These are phyloP conservation scores for Nothophoma quercina DNA, from an alignment of 2,329 filamentous ascomycete genomes.

Conservation along the genomic window DNA sequence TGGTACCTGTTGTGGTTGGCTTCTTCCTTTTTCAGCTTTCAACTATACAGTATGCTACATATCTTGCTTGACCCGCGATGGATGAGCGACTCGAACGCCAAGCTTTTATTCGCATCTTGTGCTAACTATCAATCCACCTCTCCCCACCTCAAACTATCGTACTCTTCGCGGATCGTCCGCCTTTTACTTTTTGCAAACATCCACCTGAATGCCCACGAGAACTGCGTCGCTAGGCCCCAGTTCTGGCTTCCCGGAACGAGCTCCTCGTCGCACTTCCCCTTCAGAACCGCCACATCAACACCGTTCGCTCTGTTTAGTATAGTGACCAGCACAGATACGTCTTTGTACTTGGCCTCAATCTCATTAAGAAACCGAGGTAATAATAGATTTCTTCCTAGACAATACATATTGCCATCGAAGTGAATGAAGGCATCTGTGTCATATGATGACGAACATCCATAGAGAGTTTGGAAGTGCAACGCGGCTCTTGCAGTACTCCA, in stretches of 20 bases:
- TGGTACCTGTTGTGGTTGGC: too few relatives aligned
- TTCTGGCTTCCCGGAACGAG: constrained; percentile 2
- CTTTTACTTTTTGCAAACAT: neutral
- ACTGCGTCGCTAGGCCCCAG: constrained; percentile 1
- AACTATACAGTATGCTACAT: too few relatives aligned
- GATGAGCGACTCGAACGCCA: too few relatives aligned
- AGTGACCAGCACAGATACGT: neutral
- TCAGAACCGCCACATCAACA: neutral
- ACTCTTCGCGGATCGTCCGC: neutral
- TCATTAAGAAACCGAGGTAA: neutral
- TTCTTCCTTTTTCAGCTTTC: too few relatives aligned
- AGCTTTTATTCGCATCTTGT: too few relatives aligned
- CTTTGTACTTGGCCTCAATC: constrained; percentile 8
- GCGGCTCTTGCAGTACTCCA: constrained; percentile 5
- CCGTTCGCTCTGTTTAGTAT: too few relatives aligned
- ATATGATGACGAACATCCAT: neutral
- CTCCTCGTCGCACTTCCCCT: neutral
- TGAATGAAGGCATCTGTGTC: neutral
- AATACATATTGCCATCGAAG: neutral
- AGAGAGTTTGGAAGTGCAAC: neutral
- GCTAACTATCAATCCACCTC: neutral
- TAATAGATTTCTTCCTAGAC: neutral
- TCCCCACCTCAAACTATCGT: neutral
- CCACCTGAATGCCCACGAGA: constrained; percentile 12
- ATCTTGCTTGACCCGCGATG: too few relatives aligned